A percentile compares a stretch with the other conserved stretches of the same genome.
These are phyloP conservation scores for Globisporangium lucens DNA, from an alignment of 352 stramenopile genomes.

Conservation along the genomic window DNA sequence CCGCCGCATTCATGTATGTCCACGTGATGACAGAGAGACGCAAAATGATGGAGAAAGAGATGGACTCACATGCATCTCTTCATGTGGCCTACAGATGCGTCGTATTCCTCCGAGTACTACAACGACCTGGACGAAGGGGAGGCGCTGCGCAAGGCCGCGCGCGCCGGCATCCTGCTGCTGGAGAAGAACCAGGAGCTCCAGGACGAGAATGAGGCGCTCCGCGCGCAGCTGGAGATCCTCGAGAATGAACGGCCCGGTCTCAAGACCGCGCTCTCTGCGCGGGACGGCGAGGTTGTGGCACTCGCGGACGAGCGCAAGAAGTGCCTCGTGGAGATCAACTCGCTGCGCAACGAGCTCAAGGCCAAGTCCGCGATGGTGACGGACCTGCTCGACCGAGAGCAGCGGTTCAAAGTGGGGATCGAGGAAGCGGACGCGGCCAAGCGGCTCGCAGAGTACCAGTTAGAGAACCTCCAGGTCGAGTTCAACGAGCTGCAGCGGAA, in stretches of 20 bases:
- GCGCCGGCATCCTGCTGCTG: constrained; percentile 65
- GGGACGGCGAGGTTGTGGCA: constrained; percentile 37
- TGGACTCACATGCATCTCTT: neutral
- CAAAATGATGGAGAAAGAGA: no score
- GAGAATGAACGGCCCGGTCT: constrained; percentile 52
- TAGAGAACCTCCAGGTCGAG: constrained; percentile 28
- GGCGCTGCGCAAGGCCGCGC: constrained; percentile 57
- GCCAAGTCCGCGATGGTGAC: constrained; percentile 58
- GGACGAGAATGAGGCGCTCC: constrained; percentile 53
- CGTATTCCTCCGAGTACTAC: constrained; percentile 34
- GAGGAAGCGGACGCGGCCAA: constrained; percentile 29
- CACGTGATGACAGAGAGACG: neutral
- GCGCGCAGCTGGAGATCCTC: constrained; percentile 51
- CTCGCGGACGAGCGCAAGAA: constrained; percentile 43
- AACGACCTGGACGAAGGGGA: constrained; percentile 58
- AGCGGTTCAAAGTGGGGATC: constrained; percentile 35
- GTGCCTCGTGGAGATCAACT: constrained; percentile 48
- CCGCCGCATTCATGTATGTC: constrained; percentile 15
- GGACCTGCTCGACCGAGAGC: constrained; percentile 50
- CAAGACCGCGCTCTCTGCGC: constrained; percentile 29
- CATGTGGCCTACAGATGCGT: neutral
- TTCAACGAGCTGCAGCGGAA: constrained; percentile 20
- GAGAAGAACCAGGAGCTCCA: constrained; percentile 73
- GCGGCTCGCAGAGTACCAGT: constrained; percentile 32
- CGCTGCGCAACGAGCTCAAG: constrained; percentile 51